Evolutionary conservation across 176 grass and related monocot genomes (phyloP), one percentile per base, ranked within the genome.

Genomic region (Oryza longistaminata): DNA sequence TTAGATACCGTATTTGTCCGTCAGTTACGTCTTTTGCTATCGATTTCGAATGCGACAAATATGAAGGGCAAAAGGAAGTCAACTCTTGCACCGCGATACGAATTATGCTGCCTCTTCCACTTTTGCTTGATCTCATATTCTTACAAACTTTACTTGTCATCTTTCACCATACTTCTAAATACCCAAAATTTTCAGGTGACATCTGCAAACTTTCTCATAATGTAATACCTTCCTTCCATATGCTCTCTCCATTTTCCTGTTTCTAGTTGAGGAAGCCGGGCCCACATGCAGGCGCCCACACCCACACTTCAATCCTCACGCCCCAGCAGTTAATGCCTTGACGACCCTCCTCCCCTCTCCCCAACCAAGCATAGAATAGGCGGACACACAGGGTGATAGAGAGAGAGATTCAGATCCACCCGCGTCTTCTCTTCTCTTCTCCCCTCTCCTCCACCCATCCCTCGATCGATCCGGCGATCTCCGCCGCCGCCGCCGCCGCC

Each of bases 331-430:
- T 68, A 79, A 79, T 79, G 62, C 64, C 60, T 65, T 66, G 44
- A 79, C 67, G 55, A 60, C 11, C 27, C 73, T 24, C 52, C 19
- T 79, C 55, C 26, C 26, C 12, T 71, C 53, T 52, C 70, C 69
- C 60, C 82, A 70, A 84, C 87, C 67, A 75, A 67, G 27, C 79
- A 78, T 49, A 69, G 52, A 82, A 80, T 55, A 84, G 68, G 33
- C 86, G 55, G 3, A 11, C 61, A 53, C 50, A 55, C 16, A 19
- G 15, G 40, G 40, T 9, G 11, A 48, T 3, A 64, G 39, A 64
- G 11, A 25, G 27, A 39, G 52, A 69, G 80, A 66, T 74, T 68
- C 66, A 74, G 75, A 81, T 78, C 89, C 76, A 70, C 24, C 35
- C 27, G 52, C 66, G 49, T 66, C 62, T 53, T 58, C 53, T 58